Evolutionary conservation across 495 filamentous ascomycete species (phyloP), one percentile per base, ranked within the genome.

Genomic region (Aspergillus haitiensis): DNA sequence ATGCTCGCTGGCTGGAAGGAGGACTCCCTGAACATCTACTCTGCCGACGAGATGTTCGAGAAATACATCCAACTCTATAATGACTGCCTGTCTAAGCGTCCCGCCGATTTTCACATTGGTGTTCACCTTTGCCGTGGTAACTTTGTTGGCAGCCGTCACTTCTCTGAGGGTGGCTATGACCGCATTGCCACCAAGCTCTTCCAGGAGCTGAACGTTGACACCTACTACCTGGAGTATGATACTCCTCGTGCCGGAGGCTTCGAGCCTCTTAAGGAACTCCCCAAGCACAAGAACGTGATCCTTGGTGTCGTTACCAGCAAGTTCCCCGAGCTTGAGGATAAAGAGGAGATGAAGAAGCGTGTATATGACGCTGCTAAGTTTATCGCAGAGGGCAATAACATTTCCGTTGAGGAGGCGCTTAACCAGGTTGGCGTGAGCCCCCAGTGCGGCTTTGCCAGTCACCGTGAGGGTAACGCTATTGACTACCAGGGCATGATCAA

Each of bases 191-290:
- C 82, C 64, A 90, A 88, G 77, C 81, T 94, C 12, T 94, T 94
- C 80, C 78, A 85, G 58, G 76, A 88, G 59, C 79, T 92, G 44
- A 83, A 90, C 60, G 85, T 91, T 13, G 81, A 88, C 73, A 91
- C 88, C 6, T 93, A 88, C 75, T 92, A 91, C 69, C 84, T 93
- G 55, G 90, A 93, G 71, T 93, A 92, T 72, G 90, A 92, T 75
- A 92, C 87, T 12, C 78, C 80, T 31, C 82, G 89, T 5, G 81
- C 87, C 10, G 90, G 90, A 13, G 86, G 88, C 27, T 93, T 94
- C 66, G 89, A 91, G 75, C 89, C 89, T 13, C 82, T 92, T 46
- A 84, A 82, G 74, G 77, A 83, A 63, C 75, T 94, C 5, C 90
- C 90, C 50, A 82, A 78, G 59, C 73, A 86, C 74, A 91, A 89